These are phyloP conservation scores for Colletotrichum lindemuthianum DNA, from an alignment of 2,329 filamentous ascomycete genomes.

Conservation along the genomic window DNA sequence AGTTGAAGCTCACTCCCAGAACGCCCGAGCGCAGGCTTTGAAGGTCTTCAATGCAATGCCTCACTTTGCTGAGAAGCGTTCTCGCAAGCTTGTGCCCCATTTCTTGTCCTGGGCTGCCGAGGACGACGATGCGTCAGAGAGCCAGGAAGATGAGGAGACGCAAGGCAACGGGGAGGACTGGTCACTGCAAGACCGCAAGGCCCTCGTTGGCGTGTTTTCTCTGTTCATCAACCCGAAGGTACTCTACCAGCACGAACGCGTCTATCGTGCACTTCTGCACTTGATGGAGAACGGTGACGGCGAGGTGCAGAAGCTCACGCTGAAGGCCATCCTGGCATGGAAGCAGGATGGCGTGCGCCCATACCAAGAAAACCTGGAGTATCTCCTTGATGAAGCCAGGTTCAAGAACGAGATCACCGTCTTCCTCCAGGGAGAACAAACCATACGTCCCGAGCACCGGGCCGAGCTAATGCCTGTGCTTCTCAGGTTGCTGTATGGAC, in stretches of 20 bases:
- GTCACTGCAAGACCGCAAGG: conserved; percentile 84
- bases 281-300: conserved; percentile 88
- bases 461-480: conserved; percentile 83
- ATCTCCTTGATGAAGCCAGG: conserved; percentile 87
- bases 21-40: conserved; percentile 80
- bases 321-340: conserved; percentile 90
- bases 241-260: conserved; percentile 79
- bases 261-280: conserved; percentile 78
- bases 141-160: conserved; percentile 56
- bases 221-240: conserved; percentile 89
- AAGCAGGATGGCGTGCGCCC: conserved; percentile 79
- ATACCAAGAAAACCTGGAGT: conserved; percentile 87
- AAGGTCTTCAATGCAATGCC: conserved; percentile 80
- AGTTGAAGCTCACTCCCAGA: conserved; percentile 59
- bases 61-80: conserved; percentile 83
- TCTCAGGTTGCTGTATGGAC: conserved; percentile 87
- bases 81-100: conserved; percentile 84
- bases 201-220: conserved; percentile 82
- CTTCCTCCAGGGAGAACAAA: conserved; percentile 79
- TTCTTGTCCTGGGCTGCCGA: conserved; percentile 82
- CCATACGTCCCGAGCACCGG: conserved; percentile 79
- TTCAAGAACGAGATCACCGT: conserved; percentile 95
- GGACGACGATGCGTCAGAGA: conserved; percentile 52
- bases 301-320: conserved; percentile 85
- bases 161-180: conserved; percentile 60